Evolutionary conservation across 139 green algal genomes (phyloP), one percentile per base, ranked within the genome.

Genomic region (Chlorella sp.): DNA sequence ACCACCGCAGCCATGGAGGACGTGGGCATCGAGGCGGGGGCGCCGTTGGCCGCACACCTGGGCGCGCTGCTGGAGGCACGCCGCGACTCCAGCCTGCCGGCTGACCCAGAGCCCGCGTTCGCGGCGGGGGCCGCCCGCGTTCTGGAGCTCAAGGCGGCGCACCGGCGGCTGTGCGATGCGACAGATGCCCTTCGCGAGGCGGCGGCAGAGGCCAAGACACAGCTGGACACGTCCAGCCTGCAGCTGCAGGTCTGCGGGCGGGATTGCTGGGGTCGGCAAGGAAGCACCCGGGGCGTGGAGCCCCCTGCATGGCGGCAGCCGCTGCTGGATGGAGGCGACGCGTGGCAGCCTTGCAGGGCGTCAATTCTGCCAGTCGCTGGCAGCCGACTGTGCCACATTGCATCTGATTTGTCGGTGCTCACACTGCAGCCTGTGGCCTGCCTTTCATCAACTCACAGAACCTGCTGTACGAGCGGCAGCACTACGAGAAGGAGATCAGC

Each of bases 401-500:
- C 44, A 11, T 55, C 44, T 7, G 44, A 17, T 55, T 11, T 55
- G 11, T 11, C 11, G 44, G 44, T 11, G 7, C 44, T 55, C 11
- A 7, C 11, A 11, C 44, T 7, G 44, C 44, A n/a, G n/a, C n/a
- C n/a, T n/a, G n/a, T n/a, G n/a, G n/a, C n/a, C n/a, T n/a, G n/a
- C n/a, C n/a, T n/a, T n/a, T n/a, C n/a, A n/a, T n/a, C n/a, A n/a
- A n/a, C n/a, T n/a, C n/a, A n/a, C 51, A 96, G 64, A 96, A 95
- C 76, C 89, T 96, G 21, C 68, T 94, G 0, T 96, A 96, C 38
- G 92, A 96, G 80, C 89, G 89, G 82, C 88, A 92, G 18, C 92
- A 96, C 74, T 96, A 95, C 80, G 78, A 93, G 34, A 95, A 95
- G 64, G 93, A 96, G 74, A 96, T 96, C 30, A 30, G 51, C 32